A percentile compares a stretch with the other conserved stretches of the same genome.
Conservation (phyloP, 768 basidiomycete genomes). For the Kwoniella newhampshirensis region DNA sequence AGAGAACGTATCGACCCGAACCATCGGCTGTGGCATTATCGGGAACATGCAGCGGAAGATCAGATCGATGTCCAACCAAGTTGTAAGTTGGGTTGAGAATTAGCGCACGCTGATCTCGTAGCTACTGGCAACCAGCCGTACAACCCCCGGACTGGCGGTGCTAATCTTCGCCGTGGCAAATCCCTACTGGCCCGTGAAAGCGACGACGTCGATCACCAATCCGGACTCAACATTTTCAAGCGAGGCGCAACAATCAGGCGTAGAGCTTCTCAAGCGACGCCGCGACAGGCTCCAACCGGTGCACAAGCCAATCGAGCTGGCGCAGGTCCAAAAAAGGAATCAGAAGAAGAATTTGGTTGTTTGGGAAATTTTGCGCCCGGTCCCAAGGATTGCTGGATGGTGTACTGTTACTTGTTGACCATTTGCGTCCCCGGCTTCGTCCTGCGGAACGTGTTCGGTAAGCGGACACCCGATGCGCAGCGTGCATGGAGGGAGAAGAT, state of each 20-base stretch:
- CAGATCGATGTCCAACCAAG: conserved; percentile 72
- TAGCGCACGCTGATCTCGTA: conserved; percentile 18
- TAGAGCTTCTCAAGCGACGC: conserved; percentile 57
- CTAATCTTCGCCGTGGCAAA: conserved; percentile 67
- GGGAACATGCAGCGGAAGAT: conserved; percentile 76
- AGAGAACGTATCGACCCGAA: conserved; percentile 93
- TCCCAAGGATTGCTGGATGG: conserved; percentile 92
- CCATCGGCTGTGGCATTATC: conserved; percentile 93
- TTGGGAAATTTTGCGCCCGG: conserved; percentile 77
- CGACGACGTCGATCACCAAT: conserved; percentile 78
- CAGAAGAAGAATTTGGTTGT: conserved; percentile 44
- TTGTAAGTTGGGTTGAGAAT: conserved; percentile 60
- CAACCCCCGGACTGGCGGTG: conserved; percentile 19
- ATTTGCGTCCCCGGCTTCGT: conserved; percentile 72
- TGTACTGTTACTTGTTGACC: conserved; percentile 84
- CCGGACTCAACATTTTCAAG: conserved; percentile 88
- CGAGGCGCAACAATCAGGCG: conserved; percentile 76
- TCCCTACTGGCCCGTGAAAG: conserved; percentile 82
- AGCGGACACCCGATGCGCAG: conserved; percentile 85
- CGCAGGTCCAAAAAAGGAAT: conserved; percentile 23
- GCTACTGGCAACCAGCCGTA: conserved; percentile 48
- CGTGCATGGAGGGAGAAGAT: conserved; percentile 99
- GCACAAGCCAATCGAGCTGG: conserved; percentile 55
- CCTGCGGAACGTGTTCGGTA: conserved; percentile 73
- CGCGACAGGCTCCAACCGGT: conserved; percentile 54